Conservation (phyloP, 352 stramenopile genomes). For the Elongisporangium undulatum region DNA sequence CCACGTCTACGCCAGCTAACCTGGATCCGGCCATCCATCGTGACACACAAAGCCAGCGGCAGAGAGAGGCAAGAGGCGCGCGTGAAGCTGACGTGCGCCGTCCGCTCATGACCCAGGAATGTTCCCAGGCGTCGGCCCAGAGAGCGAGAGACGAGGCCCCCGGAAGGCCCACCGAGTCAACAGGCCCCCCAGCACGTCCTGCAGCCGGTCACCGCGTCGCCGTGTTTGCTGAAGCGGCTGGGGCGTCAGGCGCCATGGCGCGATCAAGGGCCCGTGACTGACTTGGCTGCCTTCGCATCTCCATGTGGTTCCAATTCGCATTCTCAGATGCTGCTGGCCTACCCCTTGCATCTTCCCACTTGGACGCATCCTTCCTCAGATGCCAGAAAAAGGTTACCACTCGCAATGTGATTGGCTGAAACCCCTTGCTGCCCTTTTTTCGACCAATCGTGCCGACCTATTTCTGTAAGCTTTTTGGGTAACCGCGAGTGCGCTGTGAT, state of each 20-base stretch:
- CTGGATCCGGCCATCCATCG: not conserved
- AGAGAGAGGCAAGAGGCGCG: too few relatives aligned
- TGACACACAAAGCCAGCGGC: not conserved
- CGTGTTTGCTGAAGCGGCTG: not conserved
- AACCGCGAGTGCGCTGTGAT: not conserved
- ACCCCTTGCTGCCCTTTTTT: not conserved
- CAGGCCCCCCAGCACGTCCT: not conserved
- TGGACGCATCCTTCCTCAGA: not conserved
- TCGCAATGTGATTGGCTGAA: not conserved
- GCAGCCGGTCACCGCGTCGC: not conserved
- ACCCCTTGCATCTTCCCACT: not conserved
- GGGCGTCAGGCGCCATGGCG: not conserved
- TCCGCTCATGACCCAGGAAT: not conserved
- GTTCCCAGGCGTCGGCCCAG: not conserved
- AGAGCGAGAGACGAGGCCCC: not conserved
- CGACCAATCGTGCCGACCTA: not conserved
- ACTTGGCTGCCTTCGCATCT: not conserved
- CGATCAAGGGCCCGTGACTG: not conserved
- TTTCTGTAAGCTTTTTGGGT: not conserved
- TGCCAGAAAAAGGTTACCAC: not conserved
- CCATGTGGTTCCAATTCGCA: not conserved
- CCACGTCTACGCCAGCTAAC: constrained; percentile 55
- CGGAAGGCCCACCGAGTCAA: not conserved
- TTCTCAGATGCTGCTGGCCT: not conserved
- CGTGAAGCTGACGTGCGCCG: not conserved